Percentiles rank a stretch among this genome's conserved stretches.
These are phyloP conservation scores for Roridomyces roridus DNA, from an alignment of 768 basidiomycete species.

Conservation along the genomic window DNA sequence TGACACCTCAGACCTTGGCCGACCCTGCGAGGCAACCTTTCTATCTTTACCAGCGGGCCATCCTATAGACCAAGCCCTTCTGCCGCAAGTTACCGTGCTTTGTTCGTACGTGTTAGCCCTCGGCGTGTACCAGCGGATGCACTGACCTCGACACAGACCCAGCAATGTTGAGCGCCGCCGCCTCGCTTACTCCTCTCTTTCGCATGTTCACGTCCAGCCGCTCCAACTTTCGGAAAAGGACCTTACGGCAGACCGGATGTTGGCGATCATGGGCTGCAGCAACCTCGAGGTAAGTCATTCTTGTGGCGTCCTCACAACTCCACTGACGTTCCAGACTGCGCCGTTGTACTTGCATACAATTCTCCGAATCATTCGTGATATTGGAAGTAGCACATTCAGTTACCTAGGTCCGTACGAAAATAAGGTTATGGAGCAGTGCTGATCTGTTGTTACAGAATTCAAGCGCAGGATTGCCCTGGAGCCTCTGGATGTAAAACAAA, in stretches of 20 bases:
- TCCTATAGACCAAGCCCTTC: not conserved
- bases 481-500: conserved; percentile 48
- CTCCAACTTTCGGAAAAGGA: conserved; percentile 50
- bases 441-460: conserved; percentile 34
- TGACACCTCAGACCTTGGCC: conserved; percentile 13
- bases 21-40: conserved; percentile 23
- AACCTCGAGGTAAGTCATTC: conserved; percentile 15
- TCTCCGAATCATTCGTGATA: conserved; percentile 16
- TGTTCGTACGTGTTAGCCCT: conserved; percentile 19
- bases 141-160: conserved; percentile 5
- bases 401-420: conserved; percentile 10
- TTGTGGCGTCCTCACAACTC: not conserved
- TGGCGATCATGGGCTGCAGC: conserved; percentile 56
- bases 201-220: conserved; percentile 45
- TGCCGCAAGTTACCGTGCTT: conserved; percentile 20
- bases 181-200: conserved; percentile 15
- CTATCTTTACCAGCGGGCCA: not conserved
- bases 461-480: conserved; percentile 40
- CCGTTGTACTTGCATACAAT: conserved; percentile 26
- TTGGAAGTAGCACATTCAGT: not conserved
- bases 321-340: conserved; percentile 13
- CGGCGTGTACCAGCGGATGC: not conserved
- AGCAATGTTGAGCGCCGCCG: conserved; percentile 20
- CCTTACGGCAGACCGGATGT: conserved; percentile 54
- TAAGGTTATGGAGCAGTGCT: conserved; percentile 37